Evolutionary conservation across 2,329 filamentous ascomycete species (phyloP), one percentile per base, ranked within the genome.

Genomic region (Parafenestella ontariensis): DNA sequence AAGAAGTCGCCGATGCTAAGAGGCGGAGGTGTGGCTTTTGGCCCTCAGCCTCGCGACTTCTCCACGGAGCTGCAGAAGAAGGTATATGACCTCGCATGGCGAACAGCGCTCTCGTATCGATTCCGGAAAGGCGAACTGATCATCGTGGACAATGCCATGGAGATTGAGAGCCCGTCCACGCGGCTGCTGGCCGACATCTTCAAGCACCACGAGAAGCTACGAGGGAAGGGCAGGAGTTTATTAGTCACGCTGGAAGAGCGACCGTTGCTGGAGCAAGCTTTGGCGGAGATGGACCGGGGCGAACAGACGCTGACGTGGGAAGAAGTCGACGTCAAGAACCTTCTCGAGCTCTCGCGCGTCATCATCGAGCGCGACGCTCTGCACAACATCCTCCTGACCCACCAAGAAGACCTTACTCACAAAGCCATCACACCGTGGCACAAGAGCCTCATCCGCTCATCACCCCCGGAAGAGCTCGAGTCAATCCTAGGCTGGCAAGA

Each of bases 311-410:
- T 92, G 64, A 83, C 85, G 52, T 81, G 89, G 54, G 80, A 83
- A n/a, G 89, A 96, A 59, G 91, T 99, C 31, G 95, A 98, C 77
- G 92, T 99, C 59, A 99, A 98, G 84, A 91, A 98, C 75, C 77
- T 99, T 61, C 79, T 99, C 63, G 91, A 95, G 80, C 87, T 89
- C 49, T 90, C 90, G 49, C 87, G 92, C 69, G 81, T 99, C 56
- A 87, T 99, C 56, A 87, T 99, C 68, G 95, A 99, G 84, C 86
- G 89, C 74, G 79, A 81, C 37, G 94, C 94, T 31, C 81, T 99
- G 70, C 84, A 88, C 75, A 83, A 85, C 73, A 86, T 98, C 72
- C 83, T 97, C 10, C 52, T 61, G 18, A 49, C 56, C 5, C 70
- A 73, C 53, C 60, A 69, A 34, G 62, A 68, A 37, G 69, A 73